phyloP scores from a whole-genome alignment of 352 stramenopile species.

The Sclerospora graminicola region DNA sequence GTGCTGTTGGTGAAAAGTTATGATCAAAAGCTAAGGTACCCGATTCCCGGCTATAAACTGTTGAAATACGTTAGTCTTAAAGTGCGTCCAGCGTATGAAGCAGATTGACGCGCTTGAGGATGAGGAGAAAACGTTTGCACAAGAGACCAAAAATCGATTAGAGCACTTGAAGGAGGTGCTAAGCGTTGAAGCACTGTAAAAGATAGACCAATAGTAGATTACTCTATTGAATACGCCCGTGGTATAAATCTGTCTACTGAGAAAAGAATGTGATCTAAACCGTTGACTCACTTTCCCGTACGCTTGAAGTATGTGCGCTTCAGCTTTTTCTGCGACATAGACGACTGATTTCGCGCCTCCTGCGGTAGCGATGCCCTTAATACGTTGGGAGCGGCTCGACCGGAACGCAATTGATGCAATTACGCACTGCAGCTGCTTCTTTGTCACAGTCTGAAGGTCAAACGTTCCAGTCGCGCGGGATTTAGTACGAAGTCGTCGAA shows the following conservation, averaged over 20 bases:
- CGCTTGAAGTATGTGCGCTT: slow-evolving; percentile 42
- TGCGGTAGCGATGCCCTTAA: slow-evolving; percentile 82
- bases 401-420: slow-evolving; percentile 63
- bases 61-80: no score
- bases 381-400: slow-evolving; percentile 83
- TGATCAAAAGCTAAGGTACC: no score
- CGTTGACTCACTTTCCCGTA: no score
- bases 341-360: slow-evolving; percentile 67
- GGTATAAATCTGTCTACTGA: no score
- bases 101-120: slow-evolving; percentile 50
- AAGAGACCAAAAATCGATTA: slow-evolving; percentile 49
- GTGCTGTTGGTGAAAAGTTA: no score
- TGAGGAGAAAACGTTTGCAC: slow-evolving; percentile 61
- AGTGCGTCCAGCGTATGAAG: slow-evolving; percentile 40
- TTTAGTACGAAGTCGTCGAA: slow-evolving; percentile 24
- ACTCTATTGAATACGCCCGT: neutral
- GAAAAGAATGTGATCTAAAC: no score
- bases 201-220: neutral
- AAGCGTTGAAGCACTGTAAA: slow-evolving; percentile 7
- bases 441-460: slow-evolving; percentile 25
- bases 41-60: no score
- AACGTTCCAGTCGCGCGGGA: slow-evolving; percentile 14
- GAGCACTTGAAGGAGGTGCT: slow-evolving; percentile 41
- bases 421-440: slow-evolving; percentile 55
- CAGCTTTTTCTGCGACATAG: slow-evolving; percentile 82